These are phyloP conservation scores for Suhomyces prunicola DNA, from an alignment of 805 yeast species.

Conservation along the genomic window DNA sequence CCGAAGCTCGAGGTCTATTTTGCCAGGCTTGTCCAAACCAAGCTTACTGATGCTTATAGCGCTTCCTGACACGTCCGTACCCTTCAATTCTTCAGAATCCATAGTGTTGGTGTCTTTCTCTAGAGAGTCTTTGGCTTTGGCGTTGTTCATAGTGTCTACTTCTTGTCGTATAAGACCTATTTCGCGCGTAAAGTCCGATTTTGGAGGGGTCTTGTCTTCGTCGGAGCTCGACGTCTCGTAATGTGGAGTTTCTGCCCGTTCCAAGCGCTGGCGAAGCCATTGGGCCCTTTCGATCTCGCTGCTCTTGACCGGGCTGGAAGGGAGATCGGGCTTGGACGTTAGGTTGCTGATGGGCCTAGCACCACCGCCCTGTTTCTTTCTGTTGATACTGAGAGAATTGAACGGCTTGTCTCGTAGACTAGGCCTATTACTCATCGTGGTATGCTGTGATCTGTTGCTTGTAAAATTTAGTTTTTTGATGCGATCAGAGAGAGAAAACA, in stretches of 20 bases:
- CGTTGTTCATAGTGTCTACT: neutral
- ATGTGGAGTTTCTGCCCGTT: neutral
- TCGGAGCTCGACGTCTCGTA: neutral
- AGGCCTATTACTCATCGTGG: neutral
- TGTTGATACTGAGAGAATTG: slow-evolving; percentile 1
- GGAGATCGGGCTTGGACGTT: neutral
- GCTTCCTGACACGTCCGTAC: neutral
- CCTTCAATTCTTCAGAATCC: neutral
- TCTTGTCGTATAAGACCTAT: neutral
- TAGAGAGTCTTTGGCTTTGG: neutral
- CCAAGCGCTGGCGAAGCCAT: neutral
- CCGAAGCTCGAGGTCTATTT: neutral
- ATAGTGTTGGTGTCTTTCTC: neutral
- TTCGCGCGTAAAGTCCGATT: neutral
- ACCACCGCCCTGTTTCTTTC: slow-evolving; percentile 6
- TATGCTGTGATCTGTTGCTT: neutral
- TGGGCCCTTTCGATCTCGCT: slow-evolving; percentile 1
- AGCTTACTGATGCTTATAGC: neutral
- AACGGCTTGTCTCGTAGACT: slow-evolving; percentile 6
- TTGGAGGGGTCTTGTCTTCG: neutral
- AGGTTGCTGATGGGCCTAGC: slow-evolving; percentile 6
- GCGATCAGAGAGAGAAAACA: neutral
- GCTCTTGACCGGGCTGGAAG: neutral
- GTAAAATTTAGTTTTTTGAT: neutral
- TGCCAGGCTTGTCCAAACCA: neutral